A percentile compares a stretch with the other conserved stretches of the same genome.
phyloP scores from a whole-genome alignment of 768 basidiomycete species.

The Cyclocybe aegerita region DNA sequence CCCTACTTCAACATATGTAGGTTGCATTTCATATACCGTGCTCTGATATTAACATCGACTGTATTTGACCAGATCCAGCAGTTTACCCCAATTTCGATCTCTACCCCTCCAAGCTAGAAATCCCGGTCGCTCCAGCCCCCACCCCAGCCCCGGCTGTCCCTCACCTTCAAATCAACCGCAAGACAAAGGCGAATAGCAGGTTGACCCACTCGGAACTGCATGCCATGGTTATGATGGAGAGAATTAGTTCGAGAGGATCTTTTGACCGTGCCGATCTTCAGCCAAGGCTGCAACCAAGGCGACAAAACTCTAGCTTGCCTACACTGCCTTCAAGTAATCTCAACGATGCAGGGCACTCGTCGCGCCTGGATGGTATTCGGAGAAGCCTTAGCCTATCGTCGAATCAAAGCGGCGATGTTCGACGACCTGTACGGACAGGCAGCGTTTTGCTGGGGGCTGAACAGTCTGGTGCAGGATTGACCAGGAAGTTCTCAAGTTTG shows the following conservation, averaged over 20 bases:
- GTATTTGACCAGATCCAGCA: slow-evolving; percentile 28
- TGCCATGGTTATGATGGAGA: slow-evolving; percentile 37
- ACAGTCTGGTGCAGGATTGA: no score
- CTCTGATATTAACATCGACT: neutral
- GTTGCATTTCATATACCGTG: neutral
- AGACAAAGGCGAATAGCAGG: slow-evolving; percentile 17
- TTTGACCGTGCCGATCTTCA: slow-evolving; percentile 9
- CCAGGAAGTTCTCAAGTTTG: no score
- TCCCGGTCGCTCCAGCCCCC: no score
- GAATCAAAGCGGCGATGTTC: no score
- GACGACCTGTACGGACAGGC: no score
- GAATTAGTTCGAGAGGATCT: slow-evolving; percentile 9
- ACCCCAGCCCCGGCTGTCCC: neutral
- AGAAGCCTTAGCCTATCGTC: no score
- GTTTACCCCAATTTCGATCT: slow-evolving; percentile 39
- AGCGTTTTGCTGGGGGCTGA: no score
- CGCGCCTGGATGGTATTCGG: no score
- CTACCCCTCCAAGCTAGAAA: slow-evolving; percentile 7
- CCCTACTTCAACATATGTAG: slow-evolving; percentile 11
- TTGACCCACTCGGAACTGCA: slow-evolving; percentile 34
- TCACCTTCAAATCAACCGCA: neutral
- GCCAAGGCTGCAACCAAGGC: neutral
- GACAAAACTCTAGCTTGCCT: neutral
- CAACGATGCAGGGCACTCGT: no score
- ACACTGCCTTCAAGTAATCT: no score